Evolutionary conservation across 805 yeast species (phyloP), one percentile per base, ranked within the genome.

Genomic region (Saccharomycopsis fermentans): DNA sequence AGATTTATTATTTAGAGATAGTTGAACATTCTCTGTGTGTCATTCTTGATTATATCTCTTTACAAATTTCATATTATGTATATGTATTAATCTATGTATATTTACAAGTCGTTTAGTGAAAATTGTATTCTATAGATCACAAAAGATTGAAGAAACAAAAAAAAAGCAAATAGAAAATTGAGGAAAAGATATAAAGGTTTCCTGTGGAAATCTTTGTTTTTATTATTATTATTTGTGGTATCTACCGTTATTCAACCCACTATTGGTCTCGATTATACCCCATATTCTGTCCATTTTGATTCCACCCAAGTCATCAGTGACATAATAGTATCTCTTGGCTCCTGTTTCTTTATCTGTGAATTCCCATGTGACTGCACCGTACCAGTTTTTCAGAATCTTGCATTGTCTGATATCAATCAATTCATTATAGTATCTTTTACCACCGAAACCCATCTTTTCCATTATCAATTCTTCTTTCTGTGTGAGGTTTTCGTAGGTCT

Each of bases 251-350:
- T 86, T 78, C 11, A 86, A 73, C 0, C 84, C 88, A 53, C 82
- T 74, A 60, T 84, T 82, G 54, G 73, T 72, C 67, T 89, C 96
- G 1, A 86, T 81, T n/a, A 87, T 79, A 0, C 91, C 90, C 92
- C 96, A 85, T 4, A 88, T 71, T 57, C 96, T 73, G 65, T 88
- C 94, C 96, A 88, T 88, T 63, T 81, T 81, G 67, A 86, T 72
- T 1, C 95, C 95, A 1, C 96, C 94, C 51, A 86, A 74, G 63
- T 87, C 85, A 65, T 88, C 95, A 16, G 77, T 79, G 1, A 88
- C 79, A 65, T 82, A 86, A 17, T 71, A 68, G 19, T 29, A 43
- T 65, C 65, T 48, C 21, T n/a, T 48, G 32, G 67, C 65, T 11
- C 71, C 70, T 16, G 64, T 59, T 36, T 63, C 61, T 24, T 43